Percentiles rank a stretch among this genome's conserved stretches.
Conservation (phyloP, 306 rosid species). For the Trichosanthes cucumerina region DNA sequence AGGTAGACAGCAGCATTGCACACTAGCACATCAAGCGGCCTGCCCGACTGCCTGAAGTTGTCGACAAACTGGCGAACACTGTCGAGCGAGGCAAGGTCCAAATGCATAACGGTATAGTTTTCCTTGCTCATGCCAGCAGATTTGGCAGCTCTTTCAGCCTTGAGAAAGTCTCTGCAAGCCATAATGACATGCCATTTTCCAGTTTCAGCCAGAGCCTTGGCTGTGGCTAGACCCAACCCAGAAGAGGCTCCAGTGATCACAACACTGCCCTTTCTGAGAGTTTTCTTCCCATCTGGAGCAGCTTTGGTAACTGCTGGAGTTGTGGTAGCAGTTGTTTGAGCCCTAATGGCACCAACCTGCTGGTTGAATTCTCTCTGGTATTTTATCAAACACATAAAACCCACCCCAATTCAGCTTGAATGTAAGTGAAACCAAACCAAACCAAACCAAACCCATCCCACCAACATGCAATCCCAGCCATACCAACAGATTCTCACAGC, state of each 20-base stretch:
- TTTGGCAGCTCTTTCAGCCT: constrained; percentile 92
- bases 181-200: constrained; percentile 94
- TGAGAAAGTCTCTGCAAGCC: constrained; percentile 99
- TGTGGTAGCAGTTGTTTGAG: constrained; percentile 50
- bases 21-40: constrained; percentile 76
- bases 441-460: not conserved
- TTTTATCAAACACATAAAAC: not conserved
- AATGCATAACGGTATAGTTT: constrained; percentile 78
- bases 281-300: constrained; percentile 75
- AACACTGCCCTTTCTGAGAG: constrained; percentile 79
- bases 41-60: constrained; percentile 46
- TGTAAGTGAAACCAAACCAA: not conserved
- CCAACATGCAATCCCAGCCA: not conserved
- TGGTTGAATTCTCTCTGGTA: constrained; percentile 45
- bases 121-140: constrained; percentile 76
- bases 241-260: constrained; percentile 91
- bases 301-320: constrained; percentile 50
- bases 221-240: constrained; percentile 93
- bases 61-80: constrained; percentile 89
- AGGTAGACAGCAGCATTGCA: constrained; percentile 93
- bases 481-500: not conserved
- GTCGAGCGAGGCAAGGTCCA: constrained; percentile 90
- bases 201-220: constrained; percentile 88
- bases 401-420: not conserved
- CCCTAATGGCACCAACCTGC: constrained; percentile 41